A percentile compares a stretch with the other conserved stretches of the same genome.
These are phyloP conservation scores for Nephelium lappaceum DNA, from an alignment of 345 rosid genomes.

Conservation along the genomic window DNA sequence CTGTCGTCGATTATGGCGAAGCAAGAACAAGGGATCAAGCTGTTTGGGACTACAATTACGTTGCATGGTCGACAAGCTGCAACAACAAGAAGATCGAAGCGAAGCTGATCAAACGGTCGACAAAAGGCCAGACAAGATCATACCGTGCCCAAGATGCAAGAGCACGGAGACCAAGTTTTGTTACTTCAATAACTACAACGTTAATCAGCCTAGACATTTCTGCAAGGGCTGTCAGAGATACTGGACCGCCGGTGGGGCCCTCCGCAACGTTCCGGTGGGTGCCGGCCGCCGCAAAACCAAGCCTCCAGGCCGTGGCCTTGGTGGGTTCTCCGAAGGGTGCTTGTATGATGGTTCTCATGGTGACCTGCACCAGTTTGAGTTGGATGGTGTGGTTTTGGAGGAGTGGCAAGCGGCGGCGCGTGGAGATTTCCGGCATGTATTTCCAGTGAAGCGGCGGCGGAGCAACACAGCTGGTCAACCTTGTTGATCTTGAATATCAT, in stretches of 20 bases:
- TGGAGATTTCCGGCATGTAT: constrained; percentile 58
- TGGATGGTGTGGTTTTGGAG: constrained; percentile 59
- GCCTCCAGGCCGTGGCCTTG: constrained; percentile 51
- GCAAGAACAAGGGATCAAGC: constrained; percentile 73
- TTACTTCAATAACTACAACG: constrained; percentile 97
- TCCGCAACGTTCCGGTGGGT: constrained; percentile 88
- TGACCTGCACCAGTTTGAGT: constrained; percentile 44
- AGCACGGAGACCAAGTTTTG: constrained; percentile 98
- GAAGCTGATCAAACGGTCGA: constrained; percentile 44
- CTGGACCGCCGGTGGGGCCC: constrained; percentile 98
- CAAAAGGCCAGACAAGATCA: constrained; percentile 83
- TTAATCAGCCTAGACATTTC: constrained; percentile 96
- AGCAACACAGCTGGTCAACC: constrained; percentile 54
- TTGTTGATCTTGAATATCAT: constrained; percentile 30
- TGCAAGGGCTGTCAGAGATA: constrained; percentile 98
- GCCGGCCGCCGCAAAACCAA: constrained; percentile 92
- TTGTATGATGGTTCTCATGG: constrained; percentile 46
- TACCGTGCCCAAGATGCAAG: constrained; percentile 93
- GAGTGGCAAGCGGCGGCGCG: constrained; percentile 57
- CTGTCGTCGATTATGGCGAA: constrained; percentile 45
- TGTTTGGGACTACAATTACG: constrained; percentile 78
- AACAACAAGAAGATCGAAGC: constrained; percentile 36
- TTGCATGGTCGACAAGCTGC: constrained; percentile 44
- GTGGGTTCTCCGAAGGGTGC: constrained; percentile 36
- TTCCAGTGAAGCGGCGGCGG: constrained; percentile 68